Evolutionary conservation across 1,284 basidiomycete species (phyloP), one percentile per base, ranked within the genome.

Genomic region (Tilletia walkeri): DNA sequence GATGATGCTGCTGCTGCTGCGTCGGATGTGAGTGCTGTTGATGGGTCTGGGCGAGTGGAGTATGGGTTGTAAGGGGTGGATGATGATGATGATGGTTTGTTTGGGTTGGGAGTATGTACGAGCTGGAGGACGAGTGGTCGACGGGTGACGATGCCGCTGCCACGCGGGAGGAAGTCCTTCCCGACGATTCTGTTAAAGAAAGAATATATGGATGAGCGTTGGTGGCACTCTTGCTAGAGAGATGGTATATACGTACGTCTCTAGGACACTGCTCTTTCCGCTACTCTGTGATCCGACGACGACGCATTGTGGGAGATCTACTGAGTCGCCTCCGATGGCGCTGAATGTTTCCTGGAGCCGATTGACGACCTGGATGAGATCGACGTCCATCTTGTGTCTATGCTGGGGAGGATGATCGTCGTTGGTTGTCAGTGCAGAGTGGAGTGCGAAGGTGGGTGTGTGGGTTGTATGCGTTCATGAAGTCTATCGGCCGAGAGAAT

Each of bases 291-390:
- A 86, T 50, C 81, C 85, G 67, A 85, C 85, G 48, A 84, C 84
- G 66, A 85, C 84, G 56, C 85, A 85, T 73, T 85, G 85, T 4
- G 84, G 84, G 71, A 88, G 82, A 79, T 88, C 87, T 71, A 88
- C 87, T 20, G 86, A 84, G 75, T 88, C 87, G 9, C 87, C 88
- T 70, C 74, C 76, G 66, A 81, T 80, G 49, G 76, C 73, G 69
- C 83, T 80, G 71, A 84, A 79, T 70, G 83, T 85, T 72, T 84
- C 85, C 86, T 98, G 95, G 65, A 99, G 90, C 86, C 91, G 92
- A 87, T 98, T 98, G 68, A 98, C 95, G 34, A 97, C 89, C 78
- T 91, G 90, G 80, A 98, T 99, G 78, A 98, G 89, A 85, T 97
- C 94, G 47, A 78, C 78, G 74, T 82, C 81, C 81, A 82, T 82